Evolutionary conservation across 352 stramenopile species (phyloP).

Genomic region (Pythium aquatile): DNA sequence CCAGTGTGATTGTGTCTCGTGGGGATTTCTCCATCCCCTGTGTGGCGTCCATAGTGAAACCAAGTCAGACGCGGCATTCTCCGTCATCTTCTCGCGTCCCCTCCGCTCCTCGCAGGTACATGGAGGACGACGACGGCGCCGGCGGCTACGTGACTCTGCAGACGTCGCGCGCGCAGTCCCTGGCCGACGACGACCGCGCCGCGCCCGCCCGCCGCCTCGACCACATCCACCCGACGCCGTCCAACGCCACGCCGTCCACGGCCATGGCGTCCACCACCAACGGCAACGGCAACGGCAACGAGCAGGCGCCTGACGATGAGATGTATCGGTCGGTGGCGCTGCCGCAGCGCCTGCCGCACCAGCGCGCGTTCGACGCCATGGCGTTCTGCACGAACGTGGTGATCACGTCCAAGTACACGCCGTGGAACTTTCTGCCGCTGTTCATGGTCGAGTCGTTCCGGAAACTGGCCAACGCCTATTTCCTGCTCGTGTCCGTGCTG

Average conservation of each 20-base stretch:
- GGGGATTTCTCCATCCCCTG: background rate
- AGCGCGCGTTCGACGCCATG: constrained; percentile 18
- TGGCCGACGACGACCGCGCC: background rate
- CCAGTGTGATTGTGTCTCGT: background rate
- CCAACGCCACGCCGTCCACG: background rate
- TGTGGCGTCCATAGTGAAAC: background rate
- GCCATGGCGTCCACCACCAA: constrained; percentile 14
- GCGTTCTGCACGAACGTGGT: constrained; percentile 84
- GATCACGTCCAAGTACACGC: constrained; percentile 91
- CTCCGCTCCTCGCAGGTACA: background rate
- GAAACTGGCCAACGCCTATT: constrained; percentile 92
- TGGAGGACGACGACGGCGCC: constrained; percentile 24
- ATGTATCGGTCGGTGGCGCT: constrained; percentile 55
- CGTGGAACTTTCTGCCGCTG: constrained; percentile 85
- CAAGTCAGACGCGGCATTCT: background rate
- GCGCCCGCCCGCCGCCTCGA: constrained; percentile 14
- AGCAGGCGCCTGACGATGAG: constrained; percentile 24
- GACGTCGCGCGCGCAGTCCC: constrained; percentile 30
- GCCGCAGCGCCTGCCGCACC: constrained; percentile 31
- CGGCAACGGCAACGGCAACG: background rate
- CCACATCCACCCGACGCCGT: constrained; percentile 10
- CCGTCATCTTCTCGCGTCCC: background rate
- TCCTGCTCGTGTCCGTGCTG: constrained; percentile 87
- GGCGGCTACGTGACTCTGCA: constrained; percentile 32
- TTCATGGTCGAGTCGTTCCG: constrained; percentile 87